Evolutionary conservation across 768 basidiomycete species (phyloP).

Genomic region (Termitomyces bulborhizus): DNA sequence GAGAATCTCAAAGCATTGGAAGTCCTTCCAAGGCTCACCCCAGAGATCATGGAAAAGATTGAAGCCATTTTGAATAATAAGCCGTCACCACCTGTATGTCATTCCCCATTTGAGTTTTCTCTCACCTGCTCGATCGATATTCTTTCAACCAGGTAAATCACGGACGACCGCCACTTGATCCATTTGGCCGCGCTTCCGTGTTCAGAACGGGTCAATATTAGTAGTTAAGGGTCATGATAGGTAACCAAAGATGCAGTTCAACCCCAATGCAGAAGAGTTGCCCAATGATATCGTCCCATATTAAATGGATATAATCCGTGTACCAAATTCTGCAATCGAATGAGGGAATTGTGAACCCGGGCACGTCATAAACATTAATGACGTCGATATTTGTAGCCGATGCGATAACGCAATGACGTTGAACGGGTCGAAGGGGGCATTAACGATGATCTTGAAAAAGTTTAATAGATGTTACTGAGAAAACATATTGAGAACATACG

Average conservation of each 20-base stretch:
- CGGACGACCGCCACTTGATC: slow-evolving; percentile 3
- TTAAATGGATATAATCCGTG: slow-evolving; percentile 41
- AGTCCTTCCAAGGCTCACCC: slow-evolving; percentile 59
- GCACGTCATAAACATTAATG: slow-evolving; percentile 60
- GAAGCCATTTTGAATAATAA: slow-evolving; percentile 53
- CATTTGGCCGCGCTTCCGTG: background rate
- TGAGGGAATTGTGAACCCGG: slow-evolving; percentile 40
- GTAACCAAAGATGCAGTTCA: background rate
- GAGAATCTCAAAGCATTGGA: slow-evolving; percentile 31
- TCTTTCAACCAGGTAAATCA: background rate
- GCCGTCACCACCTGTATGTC: slow-evolving; percentile 26
- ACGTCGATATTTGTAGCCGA: slow-evolving; percentile 41
- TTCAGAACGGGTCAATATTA: background rate
- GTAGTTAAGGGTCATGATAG: background rate
- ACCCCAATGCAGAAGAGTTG: background rate
- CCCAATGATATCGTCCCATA: background rate
- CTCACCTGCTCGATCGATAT: background rate
- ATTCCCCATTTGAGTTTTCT: background rate
- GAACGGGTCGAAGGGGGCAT: slow-evolving; percentile 36
- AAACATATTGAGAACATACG: slow-evolving; percentile 24
- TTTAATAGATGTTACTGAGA: background rate
- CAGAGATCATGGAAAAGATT: slow-evolving; percentile 52
- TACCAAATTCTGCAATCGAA: slow-evolving; percentile 43
- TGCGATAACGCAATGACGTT: slow-evolving; percentile 45
- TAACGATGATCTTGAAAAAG: slow-evolving; percentile 35